Conservation (phyloP, 305 asterid species). For the Striga hermonthica region DNA sequence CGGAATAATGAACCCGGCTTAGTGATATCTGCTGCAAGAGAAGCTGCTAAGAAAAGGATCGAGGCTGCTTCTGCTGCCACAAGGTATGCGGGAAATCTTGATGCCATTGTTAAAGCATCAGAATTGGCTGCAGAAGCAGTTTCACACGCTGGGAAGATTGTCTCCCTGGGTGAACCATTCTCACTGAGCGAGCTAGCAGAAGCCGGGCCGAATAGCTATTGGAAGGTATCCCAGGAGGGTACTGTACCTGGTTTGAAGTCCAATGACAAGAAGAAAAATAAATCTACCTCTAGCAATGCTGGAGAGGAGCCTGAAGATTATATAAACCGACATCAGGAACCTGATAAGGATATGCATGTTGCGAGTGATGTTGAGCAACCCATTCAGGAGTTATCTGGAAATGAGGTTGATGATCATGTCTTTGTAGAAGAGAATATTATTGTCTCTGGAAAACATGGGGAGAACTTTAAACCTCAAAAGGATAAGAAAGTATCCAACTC, state of each 20-base stretch:
- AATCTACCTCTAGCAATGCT: constrained; percentile 30
- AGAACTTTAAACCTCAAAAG: constrained; percentile 41
- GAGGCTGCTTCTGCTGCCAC: constrained; percentile 98
- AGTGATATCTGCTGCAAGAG: constrained; percentile 80
- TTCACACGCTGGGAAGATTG: constrained; percentile 91
- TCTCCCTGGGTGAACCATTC: constrained; percentile 75
- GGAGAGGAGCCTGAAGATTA: constrained; percentile 38
- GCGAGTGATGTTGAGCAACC: constrained; percentile 33
- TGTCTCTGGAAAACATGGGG: constrained; percentile 39
- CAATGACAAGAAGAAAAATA: constrained; percentile 34
- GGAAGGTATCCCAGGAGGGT: constrained; percentile 47
- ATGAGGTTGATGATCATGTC: constrained; percentile 35
- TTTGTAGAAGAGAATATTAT: constrained; percentile 38
- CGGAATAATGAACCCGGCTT: constrained; percentile 49
- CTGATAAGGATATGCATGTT: constrained; percentile 41
- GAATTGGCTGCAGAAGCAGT: constrained; percentile 98
- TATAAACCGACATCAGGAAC: constrained; percentile 39
- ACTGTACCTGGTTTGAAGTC: constrained; percentile 37
- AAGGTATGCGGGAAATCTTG: constrained; percentile 85
- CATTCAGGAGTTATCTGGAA: constrained; percentile 40
- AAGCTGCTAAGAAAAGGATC: constrained; percentile 82
- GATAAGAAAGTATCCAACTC: constrained; percentile 39
- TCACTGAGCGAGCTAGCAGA: constrained; percentile 63
- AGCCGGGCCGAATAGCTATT: constrained; percentile 73
- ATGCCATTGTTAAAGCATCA: constrained; percentile 89